These are phyloP conservation scores for Scleroderma citrinum DNA, from an alignment of 768 basidiomycete species.

Conservation along the genomic window DNA sequence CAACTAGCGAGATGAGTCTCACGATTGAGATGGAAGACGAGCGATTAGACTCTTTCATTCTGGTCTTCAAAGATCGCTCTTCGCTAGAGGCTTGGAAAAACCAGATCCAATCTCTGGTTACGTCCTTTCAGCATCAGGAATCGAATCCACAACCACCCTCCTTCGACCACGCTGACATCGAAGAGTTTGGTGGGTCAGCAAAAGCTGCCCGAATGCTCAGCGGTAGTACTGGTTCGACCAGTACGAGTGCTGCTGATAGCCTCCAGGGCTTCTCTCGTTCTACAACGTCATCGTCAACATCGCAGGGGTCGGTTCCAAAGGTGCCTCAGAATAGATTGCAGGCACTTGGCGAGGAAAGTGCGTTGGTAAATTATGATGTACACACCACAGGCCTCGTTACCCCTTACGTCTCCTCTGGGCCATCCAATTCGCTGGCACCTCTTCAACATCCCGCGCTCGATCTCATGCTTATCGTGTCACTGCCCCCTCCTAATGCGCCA, in stretches of 20 bases:
- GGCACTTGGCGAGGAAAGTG: slow-evolving; percentile 69
- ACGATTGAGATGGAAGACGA: slow-evolving; percentile 99
- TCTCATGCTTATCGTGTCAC: slow-evolving; percentile 84
- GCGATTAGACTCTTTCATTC: slow-evolving; percentile 86
- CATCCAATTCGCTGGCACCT: slow-evolving; percentile 76
- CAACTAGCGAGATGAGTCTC: slow-evolving; percentile 81
- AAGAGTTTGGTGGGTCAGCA: slow-evolving; percentile 73
- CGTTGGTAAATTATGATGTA: slow-evolving; percentile 52
- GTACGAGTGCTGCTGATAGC: slow-evolving; percentile 56
- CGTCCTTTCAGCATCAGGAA: slow-evolving; percentile 57
- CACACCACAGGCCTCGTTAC: slow-evolving; percentile 48
- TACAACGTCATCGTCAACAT: slow-evolving; percentile 69
- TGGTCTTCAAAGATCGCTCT: slow-evolving; percentile 89
- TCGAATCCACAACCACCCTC: slow-evolving; percentile 28
- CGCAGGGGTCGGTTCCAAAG: slow-evolving; percentile 48
- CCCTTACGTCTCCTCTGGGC: slow-evolving; percentile 66
- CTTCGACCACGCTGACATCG: slow-evolving; percentile 46
- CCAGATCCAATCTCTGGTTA: slow-evolving; percentile 75
- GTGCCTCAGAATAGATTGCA: slow-evolving; percentile 43
- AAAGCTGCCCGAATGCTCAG: slow-evolving; percentile 79
- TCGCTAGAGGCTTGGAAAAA: slow-evolving; percentile 86
- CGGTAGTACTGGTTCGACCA: slow-evolving; percentile 59
- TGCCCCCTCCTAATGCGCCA: slow-evolving; percentile 67
- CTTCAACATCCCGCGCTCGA: slow-evolving; percentile 86
- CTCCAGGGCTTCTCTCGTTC: slow-evolving; percentile 62